phyloP scores from a whole-genome alignment of 306 rosid species.

The Hippophae gyantsensis region DNA sequence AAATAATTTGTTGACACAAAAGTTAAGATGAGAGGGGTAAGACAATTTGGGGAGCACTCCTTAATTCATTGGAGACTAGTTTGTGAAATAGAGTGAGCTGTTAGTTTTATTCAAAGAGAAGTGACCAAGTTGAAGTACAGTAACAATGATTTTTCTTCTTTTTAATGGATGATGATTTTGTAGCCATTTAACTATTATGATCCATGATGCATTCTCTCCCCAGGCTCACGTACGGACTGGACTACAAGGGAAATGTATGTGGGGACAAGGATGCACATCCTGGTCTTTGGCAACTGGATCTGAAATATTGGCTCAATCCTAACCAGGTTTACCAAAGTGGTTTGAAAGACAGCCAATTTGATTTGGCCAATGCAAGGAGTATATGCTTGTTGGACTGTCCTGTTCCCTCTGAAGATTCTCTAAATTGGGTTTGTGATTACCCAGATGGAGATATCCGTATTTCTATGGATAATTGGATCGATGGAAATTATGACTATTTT shows the following conservation, averaged over 20 bases:
- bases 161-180: constrained; percentile 4
- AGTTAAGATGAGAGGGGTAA: too few relatives aligned
- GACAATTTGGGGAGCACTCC: too few relatives aligned
- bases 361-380: constrained; percentile 63
- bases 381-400: constrained; percentile 88
- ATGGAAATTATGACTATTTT: constrained; percentile 62
- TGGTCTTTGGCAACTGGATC: constrained; percentile 64
- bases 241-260: constrained; percentile 89
- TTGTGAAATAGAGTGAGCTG: too few relatives aligned
- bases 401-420: constrained; percentile 64
- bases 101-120: too few relatives aligned
- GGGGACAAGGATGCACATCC: constrained; percentile 79
- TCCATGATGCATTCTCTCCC: constrained; percentile 12
- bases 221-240: constrained; percentile 95
- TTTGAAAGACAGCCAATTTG: constrained; percentile 52
- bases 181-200: constrained; percentile 11
- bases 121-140: too few relatives aligned
- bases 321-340: constrained; percentile 93
- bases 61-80: too few relatives aligned
- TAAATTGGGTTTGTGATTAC: constrained; percentile 90
- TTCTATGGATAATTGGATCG: constrained; percentile 59
- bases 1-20: too few relatives aligned
- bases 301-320: constrained; percentile 83
- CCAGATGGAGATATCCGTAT: constrained; percentile 84
- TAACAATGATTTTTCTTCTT: background rate